Evolutionary conservation across 2,329 filamentous ascomycete species (phyloP).

Genomic region (Nemania abortiva): DNA sequence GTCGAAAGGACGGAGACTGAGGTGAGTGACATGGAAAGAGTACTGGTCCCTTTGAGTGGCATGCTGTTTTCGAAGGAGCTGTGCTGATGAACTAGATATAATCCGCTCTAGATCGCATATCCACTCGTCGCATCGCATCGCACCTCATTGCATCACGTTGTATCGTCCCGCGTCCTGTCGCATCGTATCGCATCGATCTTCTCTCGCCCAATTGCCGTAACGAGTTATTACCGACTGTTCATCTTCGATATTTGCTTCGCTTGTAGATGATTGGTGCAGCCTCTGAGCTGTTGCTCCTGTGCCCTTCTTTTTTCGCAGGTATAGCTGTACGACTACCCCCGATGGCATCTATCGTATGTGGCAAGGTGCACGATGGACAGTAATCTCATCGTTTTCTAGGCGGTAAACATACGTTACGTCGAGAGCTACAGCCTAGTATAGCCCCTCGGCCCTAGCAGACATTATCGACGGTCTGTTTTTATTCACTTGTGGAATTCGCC

Average conservation of each 20-base stretch:
- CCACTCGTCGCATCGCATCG: conserved; percentile 20
- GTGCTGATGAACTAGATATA: conserved; percentile 24
- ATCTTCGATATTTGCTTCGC: conserved; percentile 2
- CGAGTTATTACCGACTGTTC: conserved; percentile 1
- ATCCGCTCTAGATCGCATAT: conserved; percentile 17
- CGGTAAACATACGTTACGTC: conserved; percentile 23
- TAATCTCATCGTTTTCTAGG: conserved; percentile 26
- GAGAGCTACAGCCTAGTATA: conserved; percentile 9
- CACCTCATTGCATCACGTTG: conserved; percentile 12
- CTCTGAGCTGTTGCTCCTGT: conserved; percentile 11
- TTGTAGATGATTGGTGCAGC: conserved; percentile 9
- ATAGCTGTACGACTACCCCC: conserved; percentile 28
- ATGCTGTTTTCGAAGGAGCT: background rate
- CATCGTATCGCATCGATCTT: conserved; percentile 14
- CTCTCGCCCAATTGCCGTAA: background rate
- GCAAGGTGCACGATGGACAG: conserved; percentile 20
- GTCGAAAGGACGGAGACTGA: conserved; percentile 1
- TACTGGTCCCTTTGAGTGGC: background rate
- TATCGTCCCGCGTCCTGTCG: conserved; percentile 15
- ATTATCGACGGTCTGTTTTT: conserved; percentile 14
- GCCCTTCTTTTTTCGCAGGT: conserved; percentile 1
- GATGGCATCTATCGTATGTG: conserved; percentile 5
- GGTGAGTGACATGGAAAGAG: conserved; percentile 9
- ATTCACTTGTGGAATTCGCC: conserved; percentile 2
- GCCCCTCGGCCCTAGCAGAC: background rate